phyloP scores from a whole-genome alignment of 2,329 filamentous ascomycete species.

The Nigrograna mackinnonii region DNA sequence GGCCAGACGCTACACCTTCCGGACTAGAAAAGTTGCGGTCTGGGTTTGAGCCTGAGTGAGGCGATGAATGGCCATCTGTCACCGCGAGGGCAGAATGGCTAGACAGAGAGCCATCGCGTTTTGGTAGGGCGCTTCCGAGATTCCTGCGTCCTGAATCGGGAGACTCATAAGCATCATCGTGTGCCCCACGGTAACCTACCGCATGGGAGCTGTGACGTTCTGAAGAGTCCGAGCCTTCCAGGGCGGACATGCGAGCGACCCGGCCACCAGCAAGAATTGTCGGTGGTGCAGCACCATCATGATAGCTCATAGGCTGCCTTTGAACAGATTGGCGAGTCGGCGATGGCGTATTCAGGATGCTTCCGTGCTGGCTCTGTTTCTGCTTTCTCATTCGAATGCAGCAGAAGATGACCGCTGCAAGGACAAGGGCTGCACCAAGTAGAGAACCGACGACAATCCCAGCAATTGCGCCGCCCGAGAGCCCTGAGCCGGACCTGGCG shows the following conservation, averaged over 20 bases:
- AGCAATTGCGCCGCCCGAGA: constrained; percentile 87
- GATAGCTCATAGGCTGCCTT: constrained; percentile 44
- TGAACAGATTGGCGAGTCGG: constrained; percentile 54
- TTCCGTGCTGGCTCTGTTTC: constrained; percentile 65
- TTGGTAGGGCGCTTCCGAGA: constrained; percentile 51
- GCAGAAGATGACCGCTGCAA: constrained; percentile 61
- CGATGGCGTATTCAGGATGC: constrained; percentile 87
- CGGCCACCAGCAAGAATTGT: constrained; percentile 78
- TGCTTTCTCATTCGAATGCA: constrained; percentile 64
- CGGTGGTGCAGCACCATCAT: constrained; percentile 40
- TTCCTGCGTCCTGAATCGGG: constrained; percentile 65
- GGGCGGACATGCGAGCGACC: constrained; percentile 92
- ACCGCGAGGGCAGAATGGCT: constrained; percentile 75
- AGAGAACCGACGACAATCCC: constrained; percentile 86
- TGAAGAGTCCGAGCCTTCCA: constrained; percentile 72
- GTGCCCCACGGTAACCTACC: constrained; percentile 27
- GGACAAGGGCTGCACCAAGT: constrained; percentile 70
- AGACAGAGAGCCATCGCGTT: constrained; percentile 86
- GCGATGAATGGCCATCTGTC: constrained; percentile 73
- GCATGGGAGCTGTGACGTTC: constrained; percentile 46
- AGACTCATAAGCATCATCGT: constrained; percentile 68
- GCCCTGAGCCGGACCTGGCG: constrained; percentile 45
- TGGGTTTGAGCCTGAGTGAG: constrained; percentile 53
- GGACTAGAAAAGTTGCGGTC: constrained; percentile 79
- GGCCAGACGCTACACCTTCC: constrained; percentile 79